Conservation (phyloP, 805 yeast genomes). For the Helenozyma rhizophorensis region DNA sequence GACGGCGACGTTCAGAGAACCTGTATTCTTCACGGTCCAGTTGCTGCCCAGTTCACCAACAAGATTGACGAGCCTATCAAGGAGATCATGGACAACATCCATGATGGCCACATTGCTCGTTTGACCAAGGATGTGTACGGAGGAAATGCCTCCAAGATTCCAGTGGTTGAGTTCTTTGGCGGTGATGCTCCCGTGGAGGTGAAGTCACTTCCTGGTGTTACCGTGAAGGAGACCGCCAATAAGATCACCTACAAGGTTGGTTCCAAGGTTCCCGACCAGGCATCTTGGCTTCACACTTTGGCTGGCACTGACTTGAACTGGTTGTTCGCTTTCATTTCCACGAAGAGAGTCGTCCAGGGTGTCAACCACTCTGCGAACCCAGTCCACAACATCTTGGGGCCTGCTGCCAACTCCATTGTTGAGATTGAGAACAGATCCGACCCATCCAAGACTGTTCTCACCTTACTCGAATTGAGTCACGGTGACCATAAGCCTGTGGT, state of each 20-base stretch:
- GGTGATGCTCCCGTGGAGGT: slow-evolving; percentile 47
- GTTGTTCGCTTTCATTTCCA: slow-evolving; percentile 86
- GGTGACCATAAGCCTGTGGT: slow-evolving; percentile 68
- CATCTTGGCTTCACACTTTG: slow-evolving; percentile 70
- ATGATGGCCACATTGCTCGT: slow-evolving; percentile 79
- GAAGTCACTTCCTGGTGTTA: slow-evolving; percentile 31
- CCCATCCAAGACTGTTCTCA: slow-evolving; percentile 54
- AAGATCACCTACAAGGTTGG: slow-evolving; percentile 38
- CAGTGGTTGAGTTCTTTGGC: slow-evolving; percentile 87
- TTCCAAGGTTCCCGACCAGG: slow-evolving; percentile 25
- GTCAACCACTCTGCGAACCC: slow-evolving; percentile 76
- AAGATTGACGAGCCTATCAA: slow-evolving; percentile 89
- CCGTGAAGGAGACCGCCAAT: slow-evolving; percentile 23
- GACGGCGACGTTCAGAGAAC: slow-evolving; percentile 97
- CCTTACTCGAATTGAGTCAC: slow-evolving; percentile 66
- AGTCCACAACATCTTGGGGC: slow-evolving; percentile 73
- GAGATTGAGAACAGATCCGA: slow-evolving; percentile 51
- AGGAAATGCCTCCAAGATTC: slow-evolving; percentile 69
- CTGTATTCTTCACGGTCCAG: slow-evolving; percentile 99
- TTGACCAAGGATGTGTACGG: slow-evolving; percentile 66
- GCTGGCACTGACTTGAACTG: slow-evolving; percentile 80
- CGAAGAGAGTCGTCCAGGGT: slow-evolving; percentile 82
- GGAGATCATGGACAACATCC: slow-evolving; percentile 82
- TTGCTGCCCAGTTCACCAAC: slow-evolving; percentile 89
- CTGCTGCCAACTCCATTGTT: slow-evolving; percentile 55